A percentile compares a stretch with the other conserved stretches of the same genome.
Evolutionary conservation across 139 green algal genomes (phyloP).

Genomic region (Klebsormidium nitens): DNA sequence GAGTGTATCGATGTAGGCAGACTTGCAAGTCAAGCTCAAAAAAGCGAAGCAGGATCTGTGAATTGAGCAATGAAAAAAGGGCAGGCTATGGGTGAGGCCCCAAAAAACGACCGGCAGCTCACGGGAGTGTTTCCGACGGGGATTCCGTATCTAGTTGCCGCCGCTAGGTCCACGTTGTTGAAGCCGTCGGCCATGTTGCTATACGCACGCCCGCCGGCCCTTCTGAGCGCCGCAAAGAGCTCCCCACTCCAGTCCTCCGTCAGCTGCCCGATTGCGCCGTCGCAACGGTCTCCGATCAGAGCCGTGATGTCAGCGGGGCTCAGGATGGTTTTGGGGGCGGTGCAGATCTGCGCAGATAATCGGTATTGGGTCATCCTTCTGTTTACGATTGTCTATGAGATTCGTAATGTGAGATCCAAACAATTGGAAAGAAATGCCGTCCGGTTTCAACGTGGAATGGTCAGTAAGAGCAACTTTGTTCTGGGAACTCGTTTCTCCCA

Average conservation of each 20-base stretch:
- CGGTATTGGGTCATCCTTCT: too few species aligned
- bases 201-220: slow-evolving; percentile 80
- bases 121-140: slow-evolving; percentile 93
- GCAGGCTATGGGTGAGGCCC: too few species aligned
- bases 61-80: too few species aligned
- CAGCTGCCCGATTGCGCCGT: slow-evolving; percentile 97
- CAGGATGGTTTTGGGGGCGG: slow-evolving; percentile 74
- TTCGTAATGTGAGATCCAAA: too few species aligned
- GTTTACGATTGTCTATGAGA: too few species aligned
- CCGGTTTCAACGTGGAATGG: neutral
- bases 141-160: slow-evolving; percentile 82
- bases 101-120: too few species aligned
- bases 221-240: slow-evolving; percentile 81
- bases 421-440: too few species aligned
- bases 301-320: slow-evolving; percentile 71
- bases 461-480: neutral
- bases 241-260: slow-evolving; percentile 69
- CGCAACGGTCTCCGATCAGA: slow-evolving; percentile 81
- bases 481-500: neutral
- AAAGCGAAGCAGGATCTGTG: too few species aligned
- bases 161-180: slow-evolving; percentile 93
- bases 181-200: slow-evolving; percentile 98
- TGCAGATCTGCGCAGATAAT: slow-evolving; percentile 42
- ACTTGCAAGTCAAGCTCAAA: too few species aligned
- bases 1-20: too few species aligned